Evolutionary conservation across 2,329 filamentous ascomycete species (phyloP).

Genomic region (Penicillium janthinellum): DNA sequence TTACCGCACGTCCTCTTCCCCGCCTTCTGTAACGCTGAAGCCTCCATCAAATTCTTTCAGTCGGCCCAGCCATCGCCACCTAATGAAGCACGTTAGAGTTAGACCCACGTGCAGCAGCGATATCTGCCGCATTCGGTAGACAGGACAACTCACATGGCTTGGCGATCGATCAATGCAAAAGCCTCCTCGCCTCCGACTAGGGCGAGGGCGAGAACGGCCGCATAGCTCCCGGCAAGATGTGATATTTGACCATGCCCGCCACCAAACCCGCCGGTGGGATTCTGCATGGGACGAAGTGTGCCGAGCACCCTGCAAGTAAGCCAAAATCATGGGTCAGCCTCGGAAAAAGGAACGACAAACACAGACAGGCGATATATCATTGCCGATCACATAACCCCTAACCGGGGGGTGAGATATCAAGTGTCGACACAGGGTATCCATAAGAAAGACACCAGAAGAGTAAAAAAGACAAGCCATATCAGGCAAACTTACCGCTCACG

Average conservation of each 20-base stretch:
- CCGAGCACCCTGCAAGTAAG: constrained; percentile 57
- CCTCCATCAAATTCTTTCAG: constrained; percentile 87
- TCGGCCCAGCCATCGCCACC: constrained; percentile 82
- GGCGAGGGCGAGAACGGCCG: constrained; percentile 74
- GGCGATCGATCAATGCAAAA: constrained; percentile 76
- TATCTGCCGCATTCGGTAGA: too few species aligned
- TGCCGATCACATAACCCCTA: not conserved
- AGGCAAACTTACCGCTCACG: constrained; percentile 57
- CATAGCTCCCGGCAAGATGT: constrained; percentile 88
- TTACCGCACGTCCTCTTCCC: constrained; percentile 89
- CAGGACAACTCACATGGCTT: constrained; percentile 60
- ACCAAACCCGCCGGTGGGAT: constrained; percentile 80
- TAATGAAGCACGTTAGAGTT: constrained; percentile 28
- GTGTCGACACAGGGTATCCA: not conserved
- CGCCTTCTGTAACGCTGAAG: constrained; percentile 83
- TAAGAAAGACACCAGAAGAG: constrained; percentile 1
- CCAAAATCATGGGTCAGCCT: not conserved
- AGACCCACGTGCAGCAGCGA: constrained; percentile 13
- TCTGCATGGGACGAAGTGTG: constrained; percentile 81
- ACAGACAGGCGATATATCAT: not conserved
- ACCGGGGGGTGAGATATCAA: not conserved
- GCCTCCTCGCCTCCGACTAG: constrained; percentile 75
- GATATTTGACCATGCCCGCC: constrained; percentile 90
- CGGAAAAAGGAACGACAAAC: too few species aligned
- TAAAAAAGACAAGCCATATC: too few species aligned